Evolutionary conservation across 768 basidiomycete genomes (phyloP).

Genomic region (Imleria badia): DNA sequence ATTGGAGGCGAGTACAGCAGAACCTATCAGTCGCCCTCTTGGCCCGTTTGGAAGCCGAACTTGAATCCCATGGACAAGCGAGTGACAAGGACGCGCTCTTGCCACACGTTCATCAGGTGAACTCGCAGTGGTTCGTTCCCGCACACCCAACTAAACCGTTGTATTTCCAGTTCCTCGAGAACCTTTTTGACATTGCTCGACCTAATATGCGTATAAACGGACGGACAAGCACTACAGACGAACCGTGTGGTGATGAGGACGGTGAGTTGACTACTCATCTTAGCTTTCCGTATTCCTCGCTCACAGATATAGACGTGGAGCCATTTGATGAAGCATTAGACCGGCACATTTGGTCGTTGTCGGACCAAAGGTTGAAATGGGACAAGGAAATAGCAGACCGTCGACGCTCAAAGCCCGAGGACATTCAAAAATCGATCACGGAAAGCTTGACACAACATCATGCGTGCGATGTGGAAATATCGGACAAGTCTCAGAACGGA

Average conservation of each 20-base stretch:
- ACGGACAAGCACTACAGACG: conserved; percentile 56
- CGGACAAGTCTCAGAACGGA: conserved; percentile 4
- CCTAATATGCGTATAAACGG: conserved; percentile 82
- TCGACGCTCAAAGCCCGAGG: conserved; percentile 59
- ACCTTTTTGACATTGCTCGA: conserved; percentile 58
- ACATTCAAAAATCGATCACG: conserved; percentile 45
- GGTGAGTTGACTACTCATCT: conserved; percentile 36
- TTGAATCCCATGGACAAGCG: conserved; percentile 38
- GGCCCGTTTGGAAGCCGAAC: conserved; percentile 45
- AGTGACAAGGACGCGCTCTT: conserved; percentile 47
- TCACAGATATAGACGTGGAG: conserved; percentile 55
- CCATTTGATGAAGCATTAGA: conserved; percentile 88
- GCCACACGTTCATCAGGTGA: conserved; percentile 53
- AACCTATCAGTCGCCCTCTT: conserved; percentile 51
- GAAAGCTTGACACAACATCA: conserved; percentile 40
- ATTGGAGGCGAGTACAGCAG: conserved; percentile 62
- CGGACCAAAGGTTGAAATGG: conserved; percentile 72
- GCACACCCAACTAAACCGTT: background rate
- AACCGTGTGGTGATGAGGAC: conserved; percentile 54
- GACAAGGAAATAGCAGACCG: conserved; percentile 69
- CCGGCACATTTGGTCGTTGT: conserved; percentile 75
- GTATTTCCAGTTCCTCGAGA: conserved; percentile 54
- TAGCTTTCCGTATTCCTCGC: background rate
- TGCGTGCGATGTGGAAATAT: conserved; percentile 27
- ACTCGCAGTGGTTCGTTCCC: conserved; percentile 5